phyloP scores from a whole-genome alignment of 768 basidiomycete genomes.

The Termitomyces sp. region DNA sequence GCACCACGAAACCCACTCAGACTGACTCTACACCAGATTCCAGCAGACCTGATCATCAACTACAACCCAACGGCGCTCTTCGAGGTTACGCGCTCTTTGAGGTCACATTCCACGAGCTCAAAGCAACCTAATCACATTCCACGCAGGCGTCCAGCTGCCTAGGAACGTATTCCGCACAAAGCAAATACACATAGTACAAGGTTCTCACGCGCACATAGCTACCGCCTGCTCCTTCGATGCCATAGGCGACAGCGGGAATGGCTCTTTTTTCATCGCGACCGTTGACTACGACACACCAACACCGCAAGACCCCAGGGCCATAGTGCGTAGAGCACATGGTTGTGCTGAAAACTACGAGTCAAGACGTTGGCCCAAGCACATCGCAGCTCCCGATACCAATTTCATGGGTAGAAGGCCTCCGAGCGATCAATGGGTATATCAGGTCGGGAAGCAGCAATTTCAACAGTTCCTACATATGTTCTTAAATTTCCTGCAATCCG shows the following conservation, averaged over 20 bases:
- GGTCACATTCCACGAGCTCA: conserved; percentile 26
- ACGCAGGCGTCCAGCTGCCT: conserved; percentile 28
- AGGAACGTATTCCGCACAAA: conserved; percentile 12
- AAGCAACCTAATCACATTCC: conserved; percentile 22
- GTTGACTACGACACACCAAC: conserved; percentile 49
- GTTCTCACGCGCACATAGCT: conserved; percentile 15
- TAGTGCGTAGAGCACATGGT: background rate
- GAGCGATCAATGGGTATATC: background rate
- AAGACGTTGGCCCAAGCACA: background rate
- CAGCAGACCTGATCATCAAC: conserved; percentile 20
- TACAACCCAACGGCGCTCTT: conserved; percentile 29
- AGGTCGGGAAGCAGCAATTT: background rate
- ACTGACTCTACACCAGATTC: conserved; percentile 20
- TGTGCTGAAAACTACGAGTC: background rate
- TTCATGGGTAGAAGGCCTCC: background rate
- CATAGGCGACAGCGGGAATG: conserved; percentile 19
- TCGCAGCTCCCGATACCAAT: background rate
- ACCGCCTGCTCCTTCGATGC: conserved; percentile 28
- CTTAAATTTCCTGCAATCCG: background rate
- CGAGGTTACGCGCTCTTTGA: conserved; percentile 5
- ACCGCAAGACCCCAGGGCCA: conserved; percentile 32
- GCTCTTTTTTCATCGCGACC: conserved; percentile 40
- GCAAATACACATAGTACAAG: background rate
- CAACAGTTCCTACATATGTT: background rate
- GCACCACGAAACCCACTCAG: background rate